These are phyloP conservation scores for Dactylis glomerata DNA, from an alignment of 176 grass and related monocot species.

Conservation along the genomic window DNA sequence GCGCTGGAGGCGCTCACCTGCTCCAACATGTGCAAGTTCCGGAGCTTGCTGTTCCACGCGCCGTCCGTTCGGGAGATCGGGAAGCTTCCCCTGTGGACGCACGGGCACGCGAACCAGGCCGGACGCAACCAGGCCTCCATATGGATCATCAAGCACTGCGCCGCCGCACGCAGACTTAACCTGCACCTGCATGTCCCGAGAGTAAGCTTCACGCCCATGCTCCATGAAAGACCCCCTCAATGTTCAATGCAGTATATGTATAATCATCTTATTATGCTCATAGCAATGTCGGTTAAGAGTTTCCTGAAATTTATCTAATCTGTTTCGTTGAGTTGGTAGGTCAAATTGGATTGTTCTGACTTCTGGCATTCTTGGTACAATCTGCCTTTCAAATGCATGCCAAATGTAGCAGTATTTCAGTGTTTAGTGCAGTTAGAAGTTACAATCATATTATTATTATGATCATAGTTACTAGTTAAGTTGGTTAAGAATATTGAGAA, in stretches of 20 bases:
- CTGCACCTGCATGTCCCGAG: neutral
- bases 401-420: neutral
- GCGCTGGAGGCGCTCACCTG: neutral
- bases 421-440: too few species aligned
- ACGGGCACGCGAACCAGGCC: neutral
- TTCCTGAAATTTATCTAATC: neutral
- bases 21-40: neutral
- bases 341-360: neutral
- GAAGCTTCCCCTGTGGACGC: neutral
- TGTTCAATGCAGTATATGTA: too few species aligned
- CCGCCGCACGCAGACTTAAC: neutral
- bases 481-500: neutral
- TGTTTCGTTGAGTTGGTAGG: neutral
- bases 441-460: too few species aligned
- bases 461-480: neutral
- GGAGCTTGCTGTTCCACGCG: neutral
- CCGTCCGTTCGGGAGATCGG: neutral
- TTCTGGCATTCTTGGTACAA: neutral
- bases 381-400: neutral
- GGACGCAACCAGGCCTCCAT: neutral
- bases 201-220: neutral
- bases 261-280: neutral
- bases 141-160: neutral
- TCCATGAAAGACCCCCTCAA: neutral
- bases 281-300: neutral